A percentile compares a stretch with the other conserved stretches of the same genome.
These are phyloP conservation scores for Astragalus glycyphyllos DNA, from an alignment of 306 rosid species.

Conservation along the genomic window DNA sequence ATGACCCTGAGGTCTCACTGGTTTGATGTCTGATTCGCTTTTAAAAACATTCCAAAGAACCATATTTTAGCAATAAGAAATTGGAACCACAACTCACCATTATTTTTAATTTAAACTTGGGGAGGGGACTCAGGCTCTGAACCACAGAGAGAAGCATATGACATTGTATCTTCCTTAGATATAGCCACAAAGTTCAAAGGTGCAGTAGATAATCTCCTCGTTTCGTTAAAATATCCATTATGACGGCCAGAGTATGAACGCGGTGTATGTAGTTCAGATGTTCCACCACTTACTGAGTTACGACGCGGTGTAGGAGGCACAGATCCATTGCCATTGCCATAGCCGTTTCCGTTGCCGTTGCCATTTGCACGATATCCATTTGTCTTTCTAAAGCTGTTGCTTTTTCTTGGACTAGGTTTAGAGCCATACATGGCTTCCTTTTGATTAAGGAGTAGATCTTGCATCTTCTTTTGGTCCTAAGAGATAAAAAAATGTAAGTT, in stretches of 20 bases:
- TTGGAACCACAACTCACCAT: constrained; percentile 44
- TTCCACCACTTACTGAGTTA: constrained; percentile 69
- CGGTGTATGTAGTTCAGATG: constrained; percentile 85
- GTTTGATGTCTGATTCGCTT: too few relatives aligned
- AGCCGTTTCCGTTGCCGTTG: constrained; percentile 76
- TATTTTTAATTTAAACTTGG: constrained; percentile 52
- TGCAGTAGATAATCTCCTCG: constrained; percentile 81
- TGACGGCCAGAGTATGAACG: constrained; percentile 92
- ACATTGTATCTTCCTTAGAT: constrained; percentile 90
- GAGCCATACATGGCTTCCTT: constrained; percentile 93
- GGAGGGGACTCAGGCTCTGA: constrained; percentile 96
- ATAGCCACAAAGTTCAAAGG: constrained; percentile 90
- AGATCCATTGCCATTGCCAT: constrained; percentile 86
- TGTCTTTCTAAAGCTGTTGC: constrained; percentile 81
- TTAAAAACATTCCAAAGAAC: not conserved
- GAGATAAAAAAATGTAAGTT: constrained; percentile 7
- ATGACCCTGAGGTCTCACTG: too few relatives aligned
- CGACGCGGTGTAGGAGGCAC: constrained; percentile 93
- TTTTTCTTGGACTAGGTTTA: constrained; percentile 90
- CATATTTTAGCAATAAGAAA: not conserved
- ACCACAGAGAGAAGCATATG: constrained; percentile 79
- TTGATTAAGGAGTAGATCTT: constrained; percentile 86
- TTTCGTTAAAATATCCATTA: constrained; percentile 86
- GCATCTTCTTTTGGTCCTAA: constrained; percentile 97
- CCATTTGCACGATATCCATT: constrained; percentile 78